A percentile compares a stretch with the other conserved stretches of the same genome.
These are phyloP conservation scores for Galeopsis tetrahit DNA, from an alignment of 257 asterid species.

Conservation along the genomic window DNA sequence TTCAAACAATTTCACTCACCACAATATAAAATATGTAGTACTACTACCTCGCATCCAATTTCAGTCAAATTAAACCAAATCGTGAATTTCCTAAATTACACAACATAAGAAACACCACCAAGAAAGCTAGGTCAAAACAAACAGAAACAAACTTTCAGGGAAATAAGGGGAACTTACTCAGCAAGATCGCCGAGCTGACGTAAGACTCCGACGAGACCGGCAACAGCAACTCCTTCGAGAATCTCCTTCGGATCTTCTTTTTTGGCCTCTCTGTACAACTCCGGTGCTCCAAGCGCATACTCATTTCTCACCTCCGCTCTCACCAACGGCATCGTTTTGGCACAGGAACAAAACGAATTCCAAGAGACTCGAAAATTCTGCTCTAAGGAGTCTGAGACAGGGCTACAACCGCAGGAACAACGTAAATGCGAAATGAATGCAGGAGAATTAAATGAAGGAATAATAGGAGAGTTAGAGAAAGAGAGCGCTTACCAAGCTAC, in stretches of 20 bases:
- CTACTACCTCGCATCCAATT: not conserved
- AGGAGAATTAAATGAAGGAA: constrained; percentile 41
- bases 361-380: constrained; percentile 29
- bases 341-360: constrained; percentile 19
- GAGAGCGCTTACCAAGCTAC: constrained; percentile 2
- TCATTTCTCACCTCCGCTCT: constrained; percentile 78
- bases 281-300: constrained; percentile 82
- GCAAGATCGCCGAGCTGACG: constrained; percentile 98
- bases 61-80: constrained; percentile 1
- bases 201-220: constrained; percentile 87
- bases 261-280: constrained; percentile 54
- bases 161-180: constrained; percentile 51
- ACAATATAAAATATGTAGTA: not conserved
- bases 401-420: constrained; percentile 15
- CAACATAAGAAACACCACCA: constrained; percentile 6
- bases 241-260: constrained; percentile 84
- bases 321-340: constrained; percentile 72
- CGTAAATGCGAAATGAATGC: constrained; percentile 41
- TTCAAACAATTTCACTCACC: constrained; percentile 28
- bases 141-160: not conserved
- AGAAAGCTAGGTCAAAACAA: not conserved
- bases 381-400: constrained; percentile 19
- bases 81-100: not conserved
- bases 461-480: constrained; percentile 31
- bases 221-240: constrained; percentile 81